phyloP scores from a whole-genome alignment of 2,329 filamentous ascomycete species.

The Zopfia rhizophila region DNA sequence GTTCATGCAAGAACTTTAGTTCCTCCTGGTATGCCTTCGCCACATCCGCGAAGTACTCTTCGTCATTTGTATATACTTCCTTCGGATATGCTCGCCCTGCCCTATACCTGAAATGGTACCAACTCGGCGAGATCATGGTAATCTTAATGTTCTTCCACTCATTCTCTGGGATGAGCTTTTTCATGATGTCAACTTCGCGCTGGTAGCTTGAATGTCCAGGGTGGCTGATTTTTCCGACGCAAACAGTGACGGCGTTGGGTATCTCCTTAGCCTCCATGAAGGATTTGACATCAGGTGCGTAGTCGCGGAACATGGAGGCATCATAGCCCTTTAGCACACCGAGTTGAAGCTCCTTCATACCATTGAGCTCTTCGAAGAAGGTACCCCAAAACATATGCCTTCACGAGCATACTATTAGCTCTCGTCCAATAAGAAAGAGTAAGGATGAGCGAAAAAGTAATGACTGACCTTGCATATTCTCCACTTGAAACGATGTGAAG shows the following conservation, averaged over 20 bases:
- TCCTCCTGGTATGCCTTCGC: constrained; percentile 60
- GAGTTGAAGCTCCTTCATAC: constrained; percentile 63
- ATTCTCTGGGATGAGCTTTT: constrained; percentile 67
- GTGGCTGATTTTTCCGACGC: constrained; percentile 67
- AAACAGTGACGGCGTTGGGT: constrained; percentile 67
- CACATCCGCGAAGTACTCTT: constrained; percentile 60
- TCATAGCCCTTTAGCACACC: constrained; percentile 56
- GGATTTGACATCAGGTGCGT: constrained; percentile 70
- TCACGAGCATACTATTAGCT: constrained; percentile 22
- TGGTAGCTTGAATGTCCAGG: constrained; percentile 65
- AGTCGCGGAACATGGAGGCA: constrained; percentile 66
- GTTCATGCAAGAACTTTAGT: constrained; percentile 57
- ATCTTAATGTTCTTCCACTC: constrained; percentile 74
- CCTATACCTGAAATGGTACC: constrained; percentile 75
- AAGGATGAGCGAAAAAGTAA: not conserved
- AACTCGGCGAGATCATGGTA: constrained; percentile 73
- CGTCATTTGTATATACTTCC: constrained; percentile 58
- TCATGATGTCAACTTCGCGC: constrained; percentile 69
- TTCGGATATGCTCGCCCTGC: constrained; percentile 60
- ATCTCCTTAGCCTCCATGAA: constrained; percentile 67
- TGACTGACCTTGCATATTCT: constrained; percentile 64
- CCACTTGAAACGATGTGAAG: constrained; percentile 74
- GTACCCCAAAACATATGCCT: constrained; percentile 67
- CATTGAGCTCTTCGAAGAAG: constrained; percentile 65
- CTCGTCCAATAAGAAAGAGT: not conserved